Evolutionary conservation across 805 yeast species (phyloP), one percentile per base, ranked within the genome.

Genomic region (Kodamaea lidongshanica): DNA sequence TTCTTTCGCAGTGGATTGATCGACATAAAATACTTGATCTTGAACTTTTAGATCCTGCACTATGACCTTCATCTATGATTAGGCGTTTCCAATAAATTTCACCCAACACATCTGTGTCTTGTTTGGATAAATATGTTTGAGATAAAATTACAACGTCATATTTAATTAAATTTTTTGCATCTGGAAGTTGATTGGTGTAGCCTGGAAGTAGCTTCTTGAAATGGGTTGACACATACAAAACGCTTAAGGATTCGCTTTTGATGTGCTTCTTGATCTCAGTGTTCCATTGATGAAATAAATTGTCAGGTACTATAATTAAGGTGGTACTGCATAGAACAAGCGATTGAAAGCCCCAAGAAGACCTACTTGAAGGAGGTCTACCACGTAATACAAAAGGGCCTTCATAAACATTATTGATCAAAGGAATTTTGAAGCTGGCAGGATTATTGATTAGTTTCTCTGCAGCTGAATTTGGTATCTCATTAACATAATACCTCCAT

Each of bases 41-140:
- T 0, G 82, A 65, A 1, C 64, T 48, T 33, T 65, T 67, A 6
- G 78, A 65, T 35, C 62, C 66, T 70, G 79, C 66, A 16, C 77
- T 66, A 48, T 79, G 87, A 0, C 87, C 87, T 49, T 79, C 88
- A 48, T 79, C 88, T n/a, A 80, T 72, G 11, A 80, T 76, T 17
- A 79, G 54, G 13, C 87, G 46, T 45, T 79, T 79, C 86, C 87
- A 79, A 40, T 67, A 73, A 1, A 78, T 50, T 8, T 49, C 42
- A 20, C 53, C 47, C 7, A 79, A 44, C 2, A 66, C 54, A 4
- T 54, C 52, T 4, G 24, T 29, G 3, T 29, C 37, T 30, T 71
- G 72, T 16, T 48, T 50, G 0, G 74, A 54, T 42, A 77, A 66
- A 5, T 65, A 53, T 0, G 72, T 61, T 9, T 57, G 52, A 0